Conservation (phyloP, 805 yeast species). For the Monosporozyma siamensis region DNA sequence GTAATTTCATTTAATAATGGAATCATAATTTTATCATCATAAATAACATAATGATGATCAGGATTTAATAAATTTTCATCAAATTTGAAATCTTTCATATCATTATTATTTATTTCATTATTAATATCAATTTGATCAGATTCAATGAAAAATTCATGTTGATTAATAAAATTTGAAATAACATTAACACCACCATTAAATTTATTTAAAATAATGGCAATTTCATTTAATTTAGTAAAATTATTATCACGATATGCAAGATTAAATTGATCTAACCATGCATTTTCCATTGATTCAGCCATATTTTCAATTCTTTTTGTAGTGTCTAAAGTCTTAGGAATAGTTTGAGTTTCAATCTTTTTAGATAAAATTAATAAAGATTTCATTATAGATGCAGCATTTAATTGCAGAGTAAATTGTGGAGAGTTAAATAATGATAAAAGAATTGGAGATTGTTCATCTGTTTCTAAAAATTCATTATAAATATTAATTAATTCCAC, state of each 20-base stretch:
- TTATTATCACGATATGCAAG: conserved; percentile 64
- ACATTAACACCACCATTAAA: conserved; percentile 82
- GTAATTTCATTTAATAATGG: conserved; percentile 46
- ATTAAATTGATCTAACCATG: conserved; percentile 60
- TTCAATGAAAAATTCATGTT: conserved; percentile 56
- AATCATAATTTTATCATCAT: conserved; percentile 42
- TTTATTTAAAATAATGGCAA: conserved; percentile 63
- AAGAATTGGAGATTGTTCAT: not conserved
- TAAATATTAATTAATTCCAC: conserved; percentile 69
- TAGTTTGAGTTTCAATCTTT: conserved; percentile 49
- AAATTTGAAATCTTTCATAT: conserved; percentile 35
- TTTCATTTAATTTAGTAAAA: conserved; percentile 60
- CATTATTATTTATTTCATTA: conserved; percentile 13
- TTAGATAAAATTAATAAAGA: conserved; percentile 56
- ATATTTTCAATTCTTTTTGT: conserved; percentile 48
- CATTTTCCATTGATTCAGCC: conserved; percentile 68
- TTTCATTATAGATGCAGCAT: conserved; percentile 59
- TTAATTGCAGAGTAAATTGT: conserved; percentile 42
- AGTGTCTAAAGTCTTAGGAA: conserved; percentile 35
- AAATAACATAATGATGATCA: conserved; percentile 36
- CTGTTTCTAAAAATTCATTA: conserved; percentile 56
- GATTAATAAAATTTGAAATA: conserved; percentile 71
- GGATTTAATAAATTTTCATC: conserved; percentile 62
- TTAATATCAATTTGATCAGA: conserved; percentile 25
- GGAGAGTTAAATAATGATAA: conserved; percentile 37